A percentile compares a stretch with the other conserved stretches of the same genome.
Evolutionary conservation across 2,329 filamentous ascomycete genomes (phyloP).

Genomic region (Colletotrichum sp.): DNA sequence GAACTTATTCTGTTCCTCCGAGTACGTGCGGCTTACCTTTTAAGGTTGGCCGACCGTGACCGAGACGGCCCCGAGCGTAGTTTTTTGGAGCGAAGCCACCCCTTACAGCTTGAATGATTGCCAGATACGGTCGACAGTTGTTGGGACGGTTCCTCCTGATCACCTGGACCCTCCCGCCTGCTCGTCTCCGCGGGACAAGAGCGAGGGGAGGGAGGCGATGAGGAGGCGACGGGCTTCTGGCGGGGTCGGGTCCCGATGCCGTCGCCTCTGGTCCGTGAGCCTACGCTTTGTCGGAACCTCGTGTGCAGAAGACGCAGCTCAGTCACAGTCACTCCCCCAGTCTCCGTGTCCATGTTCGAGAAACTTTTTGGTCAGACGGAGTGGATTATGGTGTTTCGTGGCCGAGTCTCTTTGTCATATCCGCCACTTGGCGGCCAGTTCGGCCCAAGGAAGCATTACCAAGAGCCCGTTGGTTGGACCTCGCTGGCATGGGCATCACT

Average conservation of each 20-base stretch:
- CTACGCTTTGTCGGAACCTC: neutral
- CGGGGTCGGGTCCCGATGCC: neutral
- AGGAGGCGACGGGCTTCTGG: neutral
- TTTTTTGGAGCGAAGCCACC: neutral
- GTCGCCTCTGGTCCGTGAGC: slow-evolving; percentile 4
- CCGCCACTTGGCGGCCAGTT: neutral
- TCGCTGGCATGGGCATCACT: neutral
- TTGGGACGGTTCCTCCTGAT: neutral
- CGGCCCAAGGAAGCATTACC: neutral
- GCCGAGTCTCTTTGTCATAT: neutral
- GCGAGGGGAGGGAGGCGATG: neutral
- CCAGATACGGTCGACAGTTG: neutral
- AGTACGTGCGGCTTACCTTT: neutral
- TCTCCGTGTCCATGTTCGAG: neutral
- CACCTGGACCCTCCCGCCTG: neutral
- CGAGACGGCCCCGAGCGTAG: neutral
- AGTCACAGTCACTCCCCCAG: neutral
- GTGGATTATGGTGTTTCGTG: slow-evolving; percentile 2
- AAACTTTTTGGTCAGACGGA: slow-evolving; percentile 9
- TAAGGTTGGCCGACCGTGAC: neutral
- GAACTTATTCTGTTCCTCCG: neutral
- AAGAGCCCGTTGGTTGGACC: neutral
- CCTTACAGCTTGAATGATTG: neutral
- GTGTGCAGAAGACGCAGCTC: neutral
- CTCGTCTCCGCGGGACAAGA: neutral